Evolutionary conservation across 768 basidiomycete genomes (phyloP).

Genomic region (Leucosporidium yakuticum): DNA sequence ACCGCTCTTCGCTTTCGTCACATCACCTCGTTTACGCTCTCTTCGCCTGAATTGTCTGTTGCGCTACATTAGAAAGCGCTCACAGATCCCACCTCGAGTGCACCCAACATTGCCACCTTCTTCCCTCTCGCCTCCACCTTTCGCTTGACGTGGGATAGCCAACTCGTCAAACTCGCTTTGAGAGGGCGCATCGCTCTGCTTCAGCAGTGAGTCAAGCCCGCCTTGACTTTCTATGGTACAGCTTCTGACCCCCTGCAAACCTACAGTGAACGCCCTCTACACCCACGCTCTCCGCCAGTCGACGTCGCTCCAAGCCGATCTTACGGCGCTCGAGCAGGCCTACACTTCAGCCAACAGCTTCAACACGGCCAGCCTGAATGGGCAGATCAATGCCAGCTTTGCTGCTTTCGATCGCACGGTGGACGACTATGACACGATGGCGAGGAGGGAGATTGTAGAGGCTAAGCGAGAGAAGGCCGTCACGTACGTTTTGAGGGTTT

Average conservation of each 20-base stretch:
- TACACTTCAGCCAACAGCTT: constrained; percentile 55
- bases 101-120: no score
- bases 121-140: no score
- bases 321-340: constrained; percentile 72
- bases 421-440: constrained; percentile 96
- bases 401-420: constrained; percentile 88
- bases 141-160: no score
- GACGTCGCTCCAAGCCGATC: constrained; percentile 75
- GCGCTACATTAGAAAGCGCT: no score
- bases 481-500: constrained; percentile 54
- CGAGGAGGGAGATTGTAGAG: constrained; percentile 89
- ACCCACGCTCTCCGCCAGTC: constrained; percentile 89
- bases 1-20: no score
- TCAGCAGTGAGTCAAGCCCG: no score
- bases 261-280: constrained; percentile 72
- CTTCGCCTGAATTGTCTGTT: no score
- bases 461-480: constrained; percentile 94
- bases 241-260: background rate
- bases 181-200: no score
- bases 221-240: background rate
- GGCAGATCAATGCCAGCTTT: constrained; percentile 97
- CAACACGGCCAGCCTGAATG: constrained; percentile 50
- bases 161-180: no score
- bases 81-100: no score
- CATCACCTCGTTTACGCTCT: no score